Evolutionary conservation across 129 eudicot genomes (phyloP), one percentile per base, ranked within the genome.

Genomic region (Apium graveolens): DNA sequence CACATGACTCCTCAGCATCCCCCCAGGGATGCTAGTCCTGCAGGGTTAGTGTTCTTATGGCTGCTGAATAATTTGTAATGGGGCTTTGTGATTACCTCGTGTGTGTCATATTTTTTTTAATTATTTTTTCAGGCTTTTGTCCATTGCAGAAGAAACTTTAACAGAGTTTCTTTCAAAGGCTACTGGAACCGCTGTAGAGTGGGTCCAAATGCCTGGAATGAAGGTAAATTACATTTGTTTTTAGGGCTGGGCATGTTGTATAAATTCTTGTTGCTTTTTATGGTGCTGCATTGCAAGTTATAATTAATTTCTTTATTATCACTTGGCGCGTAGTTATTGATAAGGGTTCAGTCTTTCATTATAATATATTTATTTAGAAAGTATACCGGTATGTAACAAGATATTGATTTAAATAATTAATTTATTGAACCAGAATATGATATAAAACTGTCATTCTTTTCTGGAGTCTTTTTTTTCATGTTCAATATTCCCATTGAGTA

Each of bases 191-290:
- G 98, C 98, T 87, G 98, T 92, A 60, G 98, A 92, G 98, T 92
- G 98, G 98, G 91, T 92, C 98, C 98, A 90, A 90, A 92, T 92
- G 96, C 98, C 98, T 90, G 98, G 98, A 92, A 92, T 92, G 98
- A 92, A 92, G 98, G 98, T 92, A 90, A 2, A 29, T 18, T 76
- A 75, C 63, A 72, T 41, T 29, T 45, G 20, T 10, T n/a, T n/a
- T n/a, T 38, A 39, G 37, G 29, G 53, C 17, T 70, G 41, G n/a
- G 5, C 27, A 39, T 16, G 62, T 70, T 11, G 7, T 73, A 41
- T 11, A 32, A 77, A 26, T 11, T 26, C 70, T 44, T 80, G 73
- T 38, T 75, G 44, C 45, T 75, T 48, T 75, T 48, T 51, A 34
- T 75, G 79, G 70, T 38, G 29, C 49, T 55, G 35, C 70, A 76